phyloP scores from a whole-genome alignment of 1,284 basidiomycete genomes.

The Sanguinoderma infundibulare region DNA sequence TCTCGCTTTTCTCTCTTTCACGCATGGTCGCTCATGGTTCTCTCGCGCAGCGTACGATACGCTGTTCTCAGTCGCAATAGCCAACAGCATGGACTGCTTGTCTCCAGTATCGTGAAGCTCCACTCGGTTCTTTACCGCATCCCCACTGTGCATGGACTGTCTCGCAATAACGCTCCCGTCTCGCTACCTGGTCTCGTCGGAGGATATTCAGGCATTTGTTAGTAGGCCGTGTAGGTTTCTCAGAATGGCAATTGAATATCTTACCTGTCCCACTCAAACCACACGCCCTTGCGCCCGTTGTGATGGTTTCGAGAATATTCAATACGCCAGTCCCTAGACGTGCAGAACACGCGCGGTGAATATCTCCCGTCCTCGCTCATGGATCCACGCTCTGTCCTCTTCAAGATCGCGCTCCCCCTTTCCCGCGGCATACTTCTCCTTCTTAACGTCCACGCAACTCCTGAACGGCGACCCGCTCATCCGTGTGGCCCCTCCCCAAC shows the following conservation, averaged over 20 bases:
- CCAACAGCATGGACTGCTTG: neutral
- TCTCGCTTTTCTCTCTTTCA: neutral
- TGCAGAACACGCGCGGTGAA: no score
- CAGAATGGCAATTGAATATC: neutral
- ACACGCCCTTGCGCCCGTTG: neutral
- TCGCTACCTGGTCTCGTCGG: neutral
- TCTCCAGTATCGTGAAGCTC: neutral
- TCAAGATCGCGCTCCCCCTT: neutral
- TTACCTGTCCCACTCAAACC: no score
- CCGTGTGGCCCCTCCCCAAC: no score
- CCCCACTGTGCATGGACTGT: no score
- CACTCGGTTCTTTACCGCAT: no score
- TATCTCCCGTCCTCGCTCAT: neutral
- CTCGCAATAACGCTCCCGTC: neutral
- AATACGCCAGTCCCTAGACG: neutral
- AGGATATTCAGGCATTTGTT: neutral
- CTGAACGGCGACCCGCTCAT: neutral
- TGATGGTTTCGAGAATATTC: neutral
- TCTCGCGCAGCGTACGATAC: neutral
- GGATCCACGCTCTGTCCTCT: neutral
- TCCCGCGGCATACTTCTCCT: neutral
- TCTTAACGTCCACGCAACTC: neutral
- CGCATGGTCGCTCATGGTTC: neutral
- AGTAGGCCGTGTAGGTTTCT: neutral
- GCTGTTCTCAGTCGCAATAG: neutral